Evolutionary conservation across 1,139 yeast genomes (phyloP).

Genomic region (Petasospora rhodanensis): DNA sequence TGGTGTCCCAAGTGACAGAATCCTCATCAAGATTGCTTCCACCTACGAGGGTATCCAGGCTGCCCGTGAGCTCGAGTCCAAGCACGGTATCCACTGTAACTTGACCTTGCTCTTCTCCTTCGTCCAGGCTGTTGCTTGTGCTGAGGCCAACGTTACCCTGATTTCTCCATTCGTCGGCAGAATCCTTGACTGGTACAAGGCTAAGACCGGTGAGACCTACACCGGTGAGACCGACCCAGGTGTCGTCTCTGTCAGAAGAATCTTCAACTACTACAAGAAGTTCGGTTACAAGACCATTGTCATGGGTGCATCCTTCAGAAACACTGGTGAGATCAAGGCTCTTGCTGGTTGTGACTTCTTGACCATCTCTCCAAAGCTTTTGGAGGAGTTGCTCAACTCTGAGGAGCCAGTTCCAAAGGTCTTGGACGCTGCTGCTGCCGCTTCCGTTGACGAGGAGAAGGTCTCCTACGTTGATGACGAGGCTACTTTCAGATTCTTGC

Average conservation of each 20-base stretch:
- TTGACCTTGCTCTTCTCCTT: conserved; percentile 92
- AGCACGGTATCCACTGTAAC: conserved; percentile 92
- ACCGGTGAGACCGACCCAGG: conserved; percentile 87
- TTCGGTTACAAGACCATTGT: conserved; percentile 94
- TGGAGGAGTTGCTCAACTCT: conserved; percentile 85
- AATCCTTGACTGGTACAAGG: conserved; percentile 98
- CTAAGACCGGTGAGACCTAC: conserved; percentile 85
- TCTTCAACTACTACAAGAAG: conserved; percentile 98
- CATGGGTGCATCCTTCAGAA: conserved; percentile 99
- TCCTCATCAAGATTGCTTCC: conserved; percentile 93
- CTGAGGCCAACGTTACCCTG: conserved; percentile 94
- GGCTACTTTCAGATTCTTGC: conserved; percentile 81
- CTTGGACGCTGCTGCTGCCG: conserved; percentile 59
- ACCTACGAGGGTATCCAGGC: conserved; percentile 99
- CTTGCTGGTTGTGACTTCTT: conserved; percentile 96
- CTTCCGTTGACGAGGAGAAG: conserved; percentile 58
- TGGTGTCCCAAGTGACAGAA: conserved; percentile 85
- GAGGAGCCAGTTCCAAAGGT: conserved; percentile 72
- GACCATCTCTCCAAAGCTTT: conserved; percentile 90
- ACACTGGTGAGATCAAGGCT: conserved; percentile 92
- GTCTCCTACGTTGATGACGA: conserved; percentile 82
- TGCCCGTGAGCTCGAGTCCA: conserved; percentile 88
- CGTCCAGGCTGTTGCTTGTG: conserved; percentile 98
- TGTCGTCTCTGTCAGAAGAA: conserved; percentile 81
- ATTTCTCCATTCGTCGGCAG: conserved; percentile 99